phyloP scores from a whole-genome alignment of 805 yeast genomes.

The Candida orba region DNA sequence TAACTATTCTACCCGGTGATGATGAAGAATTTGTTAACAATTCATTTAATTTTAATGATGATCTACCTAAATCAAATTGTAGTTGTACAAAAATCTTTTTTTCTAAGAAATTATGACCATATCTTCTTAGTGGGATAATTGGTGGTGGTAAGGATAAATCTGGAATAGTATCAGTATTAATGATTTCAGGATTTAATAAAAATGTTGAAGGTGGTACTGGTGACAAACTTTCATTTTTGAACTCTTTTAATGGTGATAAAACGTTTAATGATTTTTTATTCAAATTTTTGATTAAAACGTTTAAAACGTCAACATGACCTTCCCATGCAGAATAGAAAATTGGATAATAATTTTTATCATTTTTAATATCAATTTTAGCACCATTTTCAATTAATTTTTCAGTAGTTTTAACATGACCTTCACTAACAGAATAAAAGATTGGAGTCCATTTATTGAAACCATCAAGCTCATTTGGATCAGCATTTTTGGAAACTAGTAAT shows the following conservation, averaged over 20 bases:
- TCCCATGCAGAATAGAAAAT: slow-evolving; percentile 89
- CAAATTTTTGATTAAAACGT: slow-evolving; percentile 45
- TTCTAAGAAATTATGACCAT: slow-evolving; percentile 93
- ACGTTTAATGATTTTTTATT: slow-evolving; percentile 14
- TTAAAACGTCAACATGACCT: slow-evolving; percentile 79
- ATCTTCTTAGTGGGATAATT: slow-evolving; percentile 83
- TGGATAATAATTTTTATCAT: slow-evolving; percentile 76
- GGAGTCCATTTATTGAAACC: slow-evolving; percentile 93
- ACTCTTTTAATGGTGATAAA: slow-evolving; percentile 20
- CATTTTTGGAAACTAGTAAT: slow-evolving; percentile 62
- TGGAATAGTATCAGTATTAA: slow-evolving; percentile 69
- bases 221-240: slow-evolving; percentile 3
- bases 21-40: slow-evolving; percentile 24
- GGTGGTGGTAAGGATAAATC: slow-evolving; percentile 94
- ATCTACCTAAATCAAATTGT: slow-evolving; percentile 45
- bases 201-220: slow-evolving; percentile 18
- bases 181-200: slow-evolving; percentile 21
- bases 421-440: slow-evolving; percentile 80
- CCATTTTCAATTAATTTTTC: slow-evolving; percentile 63
- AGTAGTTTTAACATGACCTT: slow-evolving; percentile 71
- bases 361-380: slow-evolving; percentile 61
- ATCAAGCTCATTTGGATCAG: slow-evolving; percentile 72
- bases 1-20: slow-evolving; percentile 75
- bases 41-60: slow-evolving; percentile 40
- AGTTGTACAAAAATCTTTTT: slow-evolving; percentile 81